These are phyloP conservation scores for Hypoxylon fragiforme DNA, from an alignment of 495 filamentous ascomycete genomes.

Conservation along the genomic window DNA sequence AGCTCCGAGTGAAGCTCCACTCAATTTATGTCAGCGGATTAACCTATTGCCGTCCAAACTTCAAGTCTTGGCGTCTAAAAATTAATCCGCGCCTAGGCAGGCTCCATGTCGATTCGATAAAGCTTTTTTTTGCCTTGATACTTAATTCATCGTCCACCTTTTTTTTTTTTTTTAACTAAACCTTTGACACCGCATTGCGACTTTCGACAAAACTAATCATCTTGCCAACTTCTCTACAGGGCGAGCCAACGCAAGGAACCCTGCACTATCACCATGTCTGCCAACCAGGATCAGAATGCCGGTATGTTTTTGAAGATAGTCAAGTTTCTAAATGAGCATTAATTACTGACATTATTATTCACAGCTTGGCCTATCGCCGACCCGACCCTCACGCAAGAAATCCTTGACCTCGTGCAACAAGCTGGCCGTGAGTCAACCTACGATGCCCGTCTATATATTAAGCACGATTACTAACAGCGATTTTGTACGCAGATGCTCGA, in stretches of 20 bases:
- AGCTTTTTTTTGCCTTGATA: slow-evolving; percentile 14
- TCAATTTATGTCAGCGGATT: slow-evolving; percentile 22
- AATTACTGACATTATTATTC: slow-evolving; percentile 19
- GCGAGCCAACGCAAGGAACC: slow-evolving; percentile 69
- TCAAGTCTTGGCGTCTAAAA: neutral
- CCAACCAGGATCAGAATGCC: slow-evolving; percentile 56
- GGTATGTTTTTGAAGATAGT: slow-evolving; percentile 30
- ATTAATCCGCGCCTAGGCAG: neutral
- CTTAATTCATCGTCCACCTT: too few species aligned
- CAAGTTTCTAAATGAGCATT: neutral
- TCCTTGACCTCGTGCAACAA: slow-evolving; percentile 88
- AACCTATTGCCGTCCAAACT: slow-evolving; percentile 11
- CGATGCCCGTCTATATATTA: too few species aligned
- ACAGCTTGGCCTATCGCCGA: slow-evolving; percentile 92
- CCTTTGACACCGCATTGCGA: neutral
- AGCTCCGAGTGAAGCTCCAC: slow-evolving; percentile 20
- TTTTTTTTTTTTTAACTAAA: slow-evolving; percentile 8
- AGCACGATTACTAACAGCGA: too few species aligned
- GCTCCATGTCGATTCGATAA: neutral
- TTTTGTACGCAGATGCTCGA: slow-evolving; percentile 59
- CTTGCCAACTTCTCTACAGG: slow-evolving; percentile 40
- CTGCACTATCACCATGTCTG: slow-evolving; percentile 53
- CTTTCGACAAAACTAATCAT: slow-evolving; percentile 10
- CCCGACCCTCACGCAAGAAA: slow-evolving; percentile 71
- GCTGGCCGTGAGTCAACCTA: slow-evolving; percentile 60